These are phyloP conservation scores for Erodium trifolium DNA, from an alignment of 441 rosid species.

Conservation along the genomic window DNA sequence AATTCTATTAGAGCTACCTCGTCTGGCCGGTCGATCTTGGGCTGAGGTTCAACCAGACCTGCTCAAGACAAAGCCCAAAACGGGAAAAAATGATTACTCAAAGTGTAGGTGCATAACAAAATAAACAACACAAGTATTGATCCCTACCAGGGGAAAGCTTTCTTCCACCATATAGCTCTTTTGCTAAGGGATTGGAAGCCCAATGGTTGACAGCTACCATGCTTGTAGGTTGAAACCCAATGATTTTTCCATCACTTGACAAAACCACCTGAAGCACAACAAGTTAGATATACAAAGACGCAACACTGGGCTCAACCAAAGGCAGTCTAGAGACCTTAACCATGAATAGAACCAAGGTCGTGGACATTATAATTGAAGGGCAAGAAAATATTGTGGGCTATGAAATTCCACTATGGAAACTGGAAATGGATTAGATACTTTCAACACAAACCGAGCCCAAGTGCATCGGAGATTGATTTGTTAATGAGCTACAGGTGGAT, in stretches of 20 bases:
- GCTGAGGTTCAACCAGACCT: constrained; percentile 58
- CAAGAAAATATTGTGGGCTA: no score
- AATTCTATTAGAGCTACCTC: constrained; percentile 51
- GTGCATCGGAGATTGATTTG: neutral
- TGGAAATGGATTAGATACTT: neutral
- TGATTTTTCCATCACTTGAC: constrained; percentile 51
- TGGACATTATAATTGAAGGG: no score
- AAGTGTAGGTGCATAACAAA: neutral
- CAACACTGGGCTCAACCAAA: neutral
- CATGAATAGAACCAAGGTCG: no score
- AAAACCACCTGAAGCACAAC: constrained; percentile 40
- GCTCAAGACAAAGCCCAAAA: constrained; percentile 19
- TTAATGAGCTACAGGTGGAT: neutral
- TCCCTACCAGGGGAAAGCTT: constrained; percentile 55
- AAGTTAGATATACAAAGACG: neutral
- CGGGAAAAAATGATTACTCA: constrained; percentile 7
- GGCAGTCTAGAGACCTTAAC: neutral
- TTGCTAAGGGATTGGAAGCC: constrained; percentile 70
- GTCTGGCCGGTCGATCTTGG: constrained; percentile 32
- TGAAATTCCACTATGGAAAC: neutral
- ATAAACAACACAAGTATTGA: neutral
- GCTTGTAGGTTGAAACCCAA: constrained; percentile 73
- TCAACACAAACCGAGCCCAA: neutral
- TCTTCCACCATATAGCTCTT: constrained; percentile 51
- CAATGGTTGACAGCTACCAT: constrained; percentile 62